A percentile compares a stretch with the other conserved stretches of the same genome.
Evolutionary conservation across 1,284 basidiomycete genomes (phyloP).

Genomic region (Marasmius tenuissimus): DNA sequence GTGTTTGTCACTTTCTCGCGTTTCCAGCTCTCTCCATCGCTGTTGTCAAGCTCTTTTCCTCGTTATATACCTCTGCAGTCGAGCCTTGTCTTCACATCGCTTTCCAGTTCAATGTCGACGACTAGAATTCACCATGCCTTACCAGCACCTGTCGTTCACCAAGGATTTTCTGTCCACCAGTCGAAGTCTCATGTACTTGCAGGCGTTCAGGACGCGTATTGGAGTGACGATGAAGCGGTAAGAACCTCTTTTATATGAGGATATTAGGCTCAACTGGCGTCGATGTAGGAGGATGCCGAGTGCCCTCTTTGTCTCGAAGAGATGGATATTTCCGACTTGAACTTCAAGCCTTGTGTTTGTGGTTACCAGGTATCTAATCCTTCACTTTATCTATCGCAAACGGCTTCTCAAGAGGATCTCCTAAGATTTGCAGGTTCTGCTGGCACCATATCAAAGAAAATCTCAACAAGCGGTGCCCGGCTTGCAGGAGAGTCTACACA

Average conservation of each 20-base stretch:
- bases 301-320: constrained; percentile 98
- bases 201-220: constrained; percentile 95
- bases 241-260: constrained; percentile 22
- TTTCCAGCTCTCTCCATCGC: constrained; percentile 1
- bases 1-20: neutral
- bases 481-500: constrained; percentile 92
- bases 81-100: neutral
- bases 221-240: constrained; percentile 92
- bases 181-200: constrained; percentile 84
- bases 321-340: constrained; percentile 98
- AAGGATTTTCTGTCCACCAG: constrained; percentile 66
- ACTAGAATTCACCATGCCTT: constrained; percentile 56
- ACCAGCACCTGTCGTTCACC: constrained; percentile 70
- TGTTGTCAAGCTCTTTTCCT: constrained; percentile 2
- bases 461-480: constrained; percentile 95
- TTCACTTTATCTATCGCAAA: constrained; percentile 14
- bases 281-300: constrained; percentile 88
- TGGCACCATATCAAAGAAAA: constrained; percentile 99
- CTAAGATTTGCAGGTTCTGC: constrained; percentile 97
- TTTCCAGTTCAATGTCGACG: constrained; percentile 36
- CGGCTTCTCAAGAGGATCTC: constrained; percentile 13
- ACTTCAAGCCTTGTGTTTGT: constrained; percentile 99
- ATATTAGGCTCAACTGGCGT: constrained; percentile 15
- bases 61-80: neutral
- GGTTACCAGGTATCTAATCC: constrained; percentile 82